Evolutionary conservation across 108 stramenopile genomes (phyloP), one percentile per base, ranked within the genome.

Genomic region (Cyclotella sp.): DNA sequence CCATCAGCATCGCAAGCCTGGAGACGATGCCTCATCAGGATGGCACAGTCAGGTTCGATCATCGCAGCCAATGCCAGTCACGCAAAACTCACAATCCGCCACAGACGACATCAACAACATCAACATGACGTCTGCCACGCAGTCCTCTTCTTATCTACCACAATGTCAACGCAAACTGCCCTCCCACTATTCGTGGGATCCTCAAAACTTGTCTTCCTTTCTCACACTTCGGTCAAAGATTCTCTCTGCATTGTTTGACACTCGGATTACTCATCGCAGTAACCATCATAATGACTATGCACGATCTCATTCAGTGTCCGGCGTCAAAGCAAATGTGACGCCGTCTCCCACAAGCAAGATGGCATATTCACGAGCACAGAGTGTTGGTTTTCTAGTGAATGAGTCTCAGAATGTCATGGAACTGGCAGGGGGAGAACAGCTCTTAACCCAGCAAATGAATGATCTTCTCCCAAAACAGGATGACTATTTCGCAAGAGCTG

Each of bases 401-500:
- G 5, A 18, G n/a, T 19, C 18, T 18, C 18, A 51, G 19, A 1
- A 51, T 51, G n/a, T 3, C 3, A 3, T 51, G 5, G n/a, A 51
- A 6, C 8, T 3, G 19, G 3, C 19, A 19, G 49, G 19, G 18
- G 49, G 19, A 51, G 19, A 28, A 21, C 4, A 39, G 15, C 0
- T 6, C n/a, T 1, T 30, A 6, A 0, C n/a, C 12, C 8, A 21
- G 1, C 43, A 27, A 29, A 47, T 40, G 42, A 22, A 49, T 7
- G 46, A 47, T 22, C 16, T 72, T 24, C 59, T 72, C 42, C 73
- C 63, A 13, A 22, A 28, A 14, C 34, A 58, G 21, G 46, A 74
- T 21, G 51, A 64, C 42, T 74, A 74, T 63, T 74, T 64, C 41
- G 26, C 60, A 29, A 14, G 27, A 39, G 49, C 63, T 21, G 63